Evolutionary conservation across 345 rosid genomes (phyloP).

Genomic region (Populus alba): DNA sequence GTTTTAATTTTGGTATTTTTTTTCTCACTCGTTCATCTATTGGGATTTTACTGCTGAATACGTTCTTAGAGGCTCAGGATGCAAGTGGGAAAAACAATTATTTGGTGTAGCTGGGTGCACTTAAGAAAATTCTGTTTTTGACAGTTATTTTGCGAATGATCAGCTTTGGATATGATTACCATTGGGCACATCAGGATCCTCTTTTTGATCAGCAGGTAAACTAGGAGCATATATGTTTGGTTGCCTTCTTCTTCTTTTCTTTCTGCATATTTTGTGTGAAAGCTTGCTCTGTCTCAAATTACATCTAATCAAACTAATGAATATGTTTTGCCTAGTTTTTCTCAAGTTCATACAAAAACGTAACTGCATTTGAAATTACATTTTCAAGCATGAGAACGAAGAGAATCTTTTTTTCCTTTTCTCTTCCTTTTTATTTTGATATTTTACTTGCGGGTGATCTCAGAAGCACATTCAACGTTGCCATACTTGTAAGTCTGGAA

Average conservation of each 20-base stretch:
- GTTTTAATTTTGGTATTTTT: conserved; percentile 86
- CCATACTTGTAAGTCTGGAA: conserved; percentile 54
- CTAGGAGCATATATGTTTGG: not conserved
- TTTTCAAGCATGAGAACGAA: not conserved
- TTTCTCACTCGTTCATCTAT: not conserved
- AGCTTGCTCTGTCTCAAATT: not conserved
- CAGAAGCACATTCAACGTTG: conserved; percentile 66
- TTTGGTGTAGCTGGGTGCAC: not conserved
- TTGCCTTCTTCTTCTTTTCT: not conserved
- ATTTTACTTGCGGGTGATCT: conserved; percentile 9
- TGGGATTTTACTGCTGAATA: not conserved
- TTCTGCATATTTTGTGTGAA: not conserved
- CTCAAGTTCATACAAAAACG: not conserved
- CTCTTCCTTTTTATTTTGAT: conserved; percentile 6
- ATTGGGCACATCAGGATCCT: conserved; percentile 60
- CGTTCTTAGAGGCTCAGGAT: not conserved
- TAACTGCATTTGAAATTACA: not conserved
- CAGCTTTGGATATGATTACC: conserved; percentile 90
- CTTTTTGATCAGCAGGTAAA: conserved; percentile 69
- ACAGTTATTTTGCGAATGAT: conserved; percentile 86
- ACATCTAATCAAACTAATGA: not conserved
- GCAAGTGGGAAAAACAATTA: not conserved
- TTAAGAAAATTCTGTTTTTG: conserved; percentile 5
- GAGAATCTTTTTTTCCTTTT: not conserved
- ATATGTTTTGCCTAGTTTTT: not conserved